Base-by-base conservation (phyloP, 2,329 filamentous ascomycete genomes). In the Penicillium digitatum region DNA sequence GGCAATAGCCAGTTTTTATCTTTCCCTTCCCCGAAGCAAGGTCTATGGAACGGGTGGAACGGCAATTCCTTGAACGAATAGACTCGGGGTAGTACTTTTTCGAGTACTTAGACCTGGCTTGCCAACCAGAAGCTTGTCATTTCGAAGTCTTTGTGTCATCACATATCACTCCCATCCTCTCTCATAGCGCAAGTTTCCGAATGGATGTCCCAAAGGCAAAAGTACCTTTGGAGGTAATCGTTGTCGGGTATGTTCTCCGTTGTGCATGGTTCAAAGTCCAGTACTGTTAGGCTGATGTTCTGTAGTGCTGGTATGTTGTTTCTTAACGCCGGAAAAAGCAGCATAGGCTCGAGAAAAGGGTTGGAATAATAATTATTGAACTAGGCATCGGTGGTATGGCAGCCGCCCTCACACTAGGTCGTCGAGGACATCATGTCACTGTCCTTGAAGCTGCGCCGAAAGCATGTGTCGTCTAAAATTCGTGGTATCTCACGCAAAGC, bases 371-470 rank as follows among this genome's bases (percentile, higher is more conserved):
- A 32, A 32, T 26, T 11, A 35, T 26, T 7, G 20, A 9, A 50
- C 11, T 49, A 73, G 71, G 71, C 18, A 71, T 73, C 54, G 71
- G 70, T 24, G 71, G 71, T 18, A 66, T 73, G 61, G 70, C 71
- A 4, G 66, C 70, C 18, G 71, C 71, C 34, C 54, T 72, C 26
- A 70, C 70, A 26, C 53, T 73, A 31, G 70, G 70, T 31, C 48
- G 67, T 44, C 60, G 66, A 58, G 71, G 71, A 22, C 71, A 73
- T 53, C 57, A 63, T 57, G 69, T 73, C 26, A 56, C 59, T 8
- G 54, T 73, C 26, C 60, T 73, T 12, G 71, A 73, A 57, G 62
- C 69, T 14, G 70, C 69, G 4, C 65, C 65, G 6, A 69, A 73
- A 57, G 71, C 72, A 68, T 39, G 62, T 24, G 4, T 6, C 12